Conservation (phyloP, 257 asterid species). For the Solanum lycopersicoides region DNA sequence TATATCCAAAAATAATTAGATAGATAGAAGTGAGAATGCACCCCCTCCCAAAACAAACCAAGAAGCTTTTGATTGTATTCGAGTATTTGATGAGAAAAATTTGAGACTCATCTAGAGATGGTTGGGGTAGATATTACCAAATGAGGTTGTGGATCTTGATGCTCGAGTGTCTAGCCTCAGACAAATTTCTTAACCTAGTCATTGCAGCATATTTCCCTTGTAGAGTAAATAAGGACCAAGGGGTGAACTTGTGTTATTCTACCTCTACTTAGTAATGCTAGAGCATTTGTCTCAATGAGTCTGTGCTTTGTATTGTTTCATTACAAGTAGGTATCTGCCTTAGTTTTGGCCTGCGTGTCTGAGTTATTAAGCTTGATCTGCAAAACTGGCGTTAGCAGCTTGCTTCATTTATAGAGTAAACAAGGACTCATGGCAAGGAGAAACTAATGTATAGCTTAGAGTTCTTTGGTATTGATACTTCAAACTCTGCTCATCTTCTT, state of each 20-base stretch:
- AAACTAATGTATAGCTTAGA: background rate
- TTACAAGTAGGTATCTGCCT: background rate
- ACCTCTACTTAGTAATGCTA: background rate
- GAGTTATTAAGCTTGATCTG: background rate
- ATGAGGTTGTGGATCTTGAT: background rate
- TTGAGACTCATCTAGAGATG: background rate
- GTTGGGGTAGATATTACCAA: background rate
- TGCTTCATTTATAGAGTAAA: background rate
- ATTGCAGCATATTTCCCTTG: background rate
- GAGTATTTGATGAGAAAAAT: background rate
- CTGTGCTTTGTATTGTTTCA: background rate
- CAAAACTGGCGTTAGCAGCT: background rate
- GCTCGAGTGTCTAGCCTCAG: background rate
- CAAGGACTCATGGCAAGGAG: background rate
- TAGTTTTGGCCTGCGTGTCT: background rate
- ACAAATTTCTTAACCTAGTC: background rate
- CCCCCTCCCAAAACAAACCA: background rate
- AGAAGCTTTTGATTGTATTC: background rate
- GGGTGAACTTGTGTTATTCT: background rate
- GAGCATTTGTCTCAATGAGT: background rate
- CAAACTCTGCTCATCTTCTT: background rate
- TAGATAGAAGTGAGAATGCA: background rate
- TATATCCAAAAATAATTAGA: background rate
- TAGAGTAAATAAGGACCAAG: background rate
- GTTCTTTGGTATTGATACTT: background rate